A percentile compares a stretch with the other conserved stretches of the same genome.
Evolutionary conservation across 2,329 filamentous ascomycete genomes (phyloP).

Genomic region (Berkeleyomyces rouxiae): DNA sequence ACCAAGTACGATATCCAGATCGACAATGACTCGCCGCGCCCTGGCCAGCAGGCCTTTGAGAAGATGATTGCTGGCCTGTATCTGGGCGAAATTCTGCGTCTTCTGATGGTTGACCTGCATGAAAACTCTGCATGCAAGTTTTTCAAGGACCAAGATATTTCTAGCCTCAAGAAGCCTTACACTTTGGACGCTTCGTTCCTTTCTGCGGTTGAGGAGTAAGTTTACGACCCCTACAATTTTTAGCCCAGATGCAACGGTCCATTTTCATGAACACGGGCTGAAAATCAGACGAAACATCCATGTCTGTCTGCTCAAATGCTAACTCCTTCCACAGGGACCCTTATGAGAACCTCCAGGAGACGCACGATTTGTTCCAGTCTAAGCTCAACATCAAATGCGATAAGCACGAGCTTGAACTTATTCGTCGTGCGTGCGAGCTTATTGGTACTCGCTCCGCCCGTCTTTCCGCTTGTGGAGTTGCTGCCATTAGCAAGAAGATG

Average conservation of each 20-base stretch:
- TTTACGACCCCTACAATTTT: not conserved
- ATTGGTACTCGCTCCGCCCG: constrained; percentile 90
- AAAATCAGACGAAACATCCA: not conserved
- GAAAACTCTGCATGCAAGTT: constrained; percentile 59
- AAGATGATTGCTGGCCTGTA: constrained; percentile 97
- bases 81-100: constrained; percentile 83
- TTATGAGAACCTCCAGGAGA: constrained; percentile 88
- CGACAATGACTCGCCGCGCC: constrained; percentile 79
- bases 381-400: constrained; percentile 57
- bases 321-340: constrained; percentile 47
- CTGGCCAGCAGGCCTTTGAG: constrained; percentile 88
- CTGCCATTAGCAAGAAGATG: constrained; percentile 96
- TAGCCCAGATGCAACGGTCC: not conserved
- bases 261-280: not conserved
- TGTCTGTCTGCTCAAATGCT: not conserved
- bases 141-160: constrained; percentile 70
- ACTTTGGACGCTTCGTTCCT: constrained; percentile 86
- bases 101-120: constrained; percentile 71
- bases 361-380: constrained; percentile 61
- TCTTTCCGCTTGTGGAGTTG: constrained; percentile 84
- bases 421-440: constrained; percentile 76
- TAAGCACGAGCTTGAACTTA: constrained; percentile 69
- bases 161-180: constrained; percentile 70
- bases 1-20: constrained; percentile 77
- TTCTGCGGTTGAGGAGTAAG: constrained; percentile 74